Evolutionary conservation across 164 flowering plant species (phyloP), one percentile per base, ranked within the genome.

Genomic region (Houttuynia cordata): DNA sequence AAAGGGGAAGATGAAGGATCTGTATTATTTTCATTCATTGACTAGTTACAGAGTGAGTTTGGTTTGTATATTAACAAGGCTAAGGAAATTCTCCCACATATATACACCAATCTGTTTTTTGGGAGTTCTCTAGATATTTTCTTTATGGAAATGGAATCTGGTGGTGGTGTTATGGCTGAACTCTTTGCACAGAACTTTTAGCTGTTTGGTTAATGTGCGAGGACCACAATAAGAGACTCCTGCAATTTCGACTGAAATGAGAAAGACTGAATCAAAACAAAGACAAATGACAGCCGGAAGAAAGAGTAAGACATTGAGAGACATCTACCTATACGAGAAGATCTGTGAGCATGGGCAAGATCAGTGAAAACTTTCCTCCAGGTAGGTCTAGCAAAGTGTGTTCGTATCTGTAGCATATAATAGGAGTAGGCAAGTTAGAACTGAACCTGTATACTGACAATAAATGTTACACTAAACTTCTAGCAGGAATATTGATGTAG

Each of bases 221-320:
- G 83, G 79, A 75, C 99, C 99, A 71, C 99, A 88, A 67, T 93
- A 87, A 83, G 90, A 93, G 2, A 93, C 97, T 62, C 94, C 97
- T 89, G 85, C 73, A 81, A 68, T 24, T 56, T 19, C n/a, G 19
- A 24, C 52, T 51, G 15, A 22, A 53, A 58, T 20, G 3, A 53
- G 25, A 17, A 30, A 14, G 18, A 24, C 57, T 54, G n/a, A 6
- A 14, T 19, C 5, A 10, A 14, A 5, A 21, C 24, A 14, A 21
- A 60, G 55, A 50, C 10, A 41, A 37, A 57, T 8, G 21, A 56
- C 24, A 2, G 19, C 10, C 10, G 3, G 22, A 30, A 40, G 6
- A 22, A 56, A 34, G 42, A 34, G 42, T 17, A 10, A 12, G 45
- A 57, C 34, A n/a, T 10, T 8, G 10, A 19, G 42, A 18, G 41